Evolutionary conservation across 148 eudicot species (phyloP).

Genomic region (Bassia scoparia): DNA sequence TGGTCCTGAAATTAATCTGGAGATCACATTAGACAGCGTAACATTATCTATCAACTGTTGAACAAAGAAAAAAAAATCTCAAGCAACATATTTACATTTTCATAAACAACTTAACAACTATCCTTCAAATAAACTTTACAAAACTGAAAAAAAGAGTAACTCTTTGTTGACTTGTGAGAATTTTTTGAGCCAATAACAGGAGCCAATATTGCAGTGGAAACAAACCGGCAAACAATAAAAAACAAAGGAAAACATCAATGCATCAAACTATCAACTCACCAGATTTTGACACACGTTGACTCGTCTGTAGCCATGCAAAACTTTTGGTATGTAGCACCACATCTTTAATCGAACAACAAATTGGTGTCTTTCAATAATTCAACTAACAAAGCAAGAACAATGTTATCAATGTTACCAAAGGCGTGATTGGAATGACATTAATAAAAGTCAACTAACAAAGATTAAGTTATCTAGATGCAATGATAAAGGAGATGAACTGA

Average conservation of each 20-base stretch:
- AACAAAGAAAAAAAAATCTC: background rate
- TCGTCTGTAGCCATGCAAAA: constrained; percentile 17
- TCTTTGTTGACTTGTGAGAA: background rate
- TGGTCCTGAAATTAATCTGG: constrained; percentile 36
- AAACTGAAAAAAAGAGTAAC: background rate
- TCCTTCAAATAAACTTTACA: background rate
- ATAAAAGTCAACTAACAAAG: background rate
- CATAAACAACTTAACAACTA: background rate
- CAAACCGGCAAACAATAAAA: background rate
- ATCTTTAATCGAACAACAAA: constrained; percentile 20
- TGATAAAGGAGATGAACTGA: background rate
- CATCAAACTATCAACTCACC: constrained; percentile 11
- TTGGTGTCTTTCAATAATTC: constrained; percentile 3
- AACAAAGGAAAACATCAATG: background rate
- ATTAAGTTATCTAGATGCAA: background rate
- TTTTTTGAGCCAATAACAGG: background rate
- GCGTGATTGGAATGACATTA: background rate
- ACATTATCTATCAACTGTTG: constrained; percentile 1
- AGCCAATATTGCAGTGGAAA: no score
- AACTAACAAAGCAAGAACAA: constrained; percentile 9
- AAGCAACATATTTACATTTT: background rate
- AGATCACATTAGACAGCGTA: background rate
- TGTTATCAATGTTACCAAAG: background rate
- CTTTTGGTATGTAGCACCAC: constrained; percentile 32
- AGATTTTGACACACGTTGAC: constrained; percentile 9